These are phyloP conservation scores for Ogataea nitratoaversa DNA, from an alignment of 805 yeast genomes.

Conservation along the genomic window DNA sequence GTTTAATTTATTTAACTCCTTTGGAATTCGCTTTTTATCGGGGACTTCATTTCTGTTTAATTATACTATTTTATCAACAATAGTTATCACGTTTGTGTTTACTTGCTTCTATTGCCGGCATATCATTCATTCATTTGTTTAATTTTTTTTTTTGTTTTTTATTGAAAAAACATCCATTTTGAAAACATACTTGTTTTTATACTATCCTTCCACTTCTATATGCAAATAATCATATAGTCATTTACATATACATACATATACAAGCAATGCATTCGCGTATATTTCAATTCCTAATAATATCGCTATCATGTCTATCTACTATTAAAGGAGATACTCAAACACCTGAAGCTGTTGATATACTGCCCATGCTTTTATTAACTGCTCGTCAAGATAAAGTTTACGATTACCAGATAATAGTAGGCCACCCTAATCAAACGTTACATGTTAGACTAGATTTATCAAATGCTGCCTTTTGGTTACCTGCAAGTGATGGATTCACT, in stretches of 20 bases:
- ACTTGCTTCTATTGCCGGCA: too few relatives aligned
- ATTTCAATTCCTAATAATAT: neutral
- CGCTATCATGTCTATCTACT: neutral
- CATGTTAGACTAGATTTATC: slow-evolving; percentile 27
- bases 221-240: neutral
- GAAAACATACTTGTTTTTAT: too few relatives aligned
- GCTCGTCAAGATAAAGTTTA: slow-evolving; percentile 13
- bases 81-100: too few relatives aligned
- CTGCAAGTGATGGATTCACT: slow-evolving; percentile 20
- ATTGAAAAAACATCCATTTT: too few relatives aligned
- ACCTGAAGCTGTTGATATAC: slow-evolving; percentile 9
- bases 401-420: slow-evolving; percentile 24
- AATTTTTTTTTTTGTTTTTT: too few relatives aligned
- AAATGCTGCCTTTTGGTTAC: slow-evolving; percentile 29
- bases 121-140: too few relatives aligned
- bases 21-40: too few relatives aligned
- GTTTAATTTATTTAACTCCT: too few relatives aligned
- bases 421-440: slow-evolving; percentile 21
- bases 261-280: neutral
- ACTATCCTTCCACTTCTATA: neutral
- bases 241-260: neutral
- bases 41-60: too few relatives aligned
- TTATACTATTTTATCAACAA: too few relatives aligned
- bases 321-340: neutral
- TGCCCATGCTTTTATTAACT: slow-evolving; percentile 18